These are phyloP conservation scores for Henckelia pumila DNA, from an alignment of 257 asterid species.

Conservation along the genomic window DNA sequence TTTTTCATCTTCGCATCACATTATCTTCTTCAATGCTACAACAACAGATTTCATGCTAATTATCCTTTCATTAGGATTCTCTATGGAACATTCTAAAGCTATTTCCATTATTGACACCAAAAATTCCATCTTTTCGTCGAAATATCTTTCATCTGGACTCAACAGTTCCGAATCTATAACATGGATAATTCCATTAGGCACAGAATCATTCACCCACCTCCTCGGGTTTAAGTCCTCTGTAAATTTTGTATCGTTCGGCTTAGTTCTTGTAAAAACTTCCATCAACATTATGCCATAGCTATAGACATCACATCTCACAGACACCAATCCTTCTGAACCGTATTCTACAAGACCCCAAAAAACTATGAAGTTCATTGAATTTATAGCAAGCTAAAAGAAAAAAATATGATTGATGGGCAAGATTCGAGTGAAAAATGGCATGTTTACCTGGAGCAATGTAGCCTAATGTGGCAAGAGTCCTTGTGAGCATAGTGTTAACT, in stretches of 20 bases:
- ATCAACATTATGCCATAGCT: too few relatives aligned
- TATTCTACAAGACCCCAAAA: slow-evolving; percentile 19
- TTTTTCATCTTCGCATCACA: too few relatives aligned
- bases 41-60: too few relatives aligned
- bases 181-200: slow-evolving; percentile 12
- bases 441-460: slow-evolving; percentile 32
- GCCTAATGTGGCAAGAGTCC: slow-evolving; percentile 33
- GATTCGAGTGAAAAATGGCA: too few relatives aligned
- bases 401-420: not conserved
- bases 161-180: slow-evolving; percentile 21
- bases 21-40: too few relatives aligned
- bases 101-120: slow-evolving; percentile 21
- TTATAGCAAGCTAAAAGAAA: not conserved
- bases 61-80: slow-evolving; percentile 16
- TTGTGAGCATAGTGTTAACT: slow-evolving; percentile 23
- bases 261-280: too few relatives aligned
- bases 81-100: slow-evolving; percentile 21
- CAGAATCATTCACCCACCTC: not conserved
- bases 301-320: too few relatives aligned
- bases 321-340: slow-evolving; percentile 28
- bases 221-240: too few relatives aligned
- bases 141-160: slow-evolving; percentile 8
- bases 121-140: slow-evolving; percentile 2
- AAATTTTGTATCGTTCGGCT: too few relatives aligned
- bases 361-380: too few relatives aligned